A percentile compares a stretch with the other conserved stretches of the same genome.
These are phyloP conservation scores for Periconia macrospinosa DNA, from an alignment of 2,329 filamentous ascomycete genomes.

Conservation along the genomic window DNA sequence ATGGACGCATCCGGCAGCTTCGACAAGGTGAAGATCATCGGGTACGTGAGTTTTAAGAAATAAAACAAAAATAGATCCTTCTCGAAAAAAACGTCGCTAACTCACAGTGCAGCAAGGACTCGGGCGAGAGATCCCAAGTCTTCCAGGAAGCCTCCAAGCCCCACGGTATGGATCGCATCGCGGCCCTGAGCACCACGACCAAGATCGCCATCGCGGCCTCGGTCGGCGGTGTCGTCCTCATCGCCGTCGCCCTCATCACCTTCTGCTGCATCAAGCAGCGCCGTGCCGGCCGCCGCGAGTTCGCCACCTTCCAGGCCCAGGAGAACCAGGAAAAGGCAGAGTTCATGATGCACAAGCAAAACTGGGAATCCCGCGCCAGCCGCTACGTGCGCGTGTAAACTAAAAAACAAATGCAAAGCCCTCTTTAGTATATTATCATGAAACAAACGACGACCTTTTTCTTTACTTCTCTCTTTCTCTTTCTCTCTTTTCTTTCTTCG, in stretches of 20 bases:
- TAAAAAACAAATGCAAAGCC: too few relatives aligned
- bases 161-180: conserved; percentile 40
- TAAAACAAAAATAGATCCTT: not conserved
- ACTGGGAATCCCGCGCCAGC: conserved; percentile 12
- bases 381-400: conserved; percentile 13
- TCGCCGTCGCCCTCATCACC: conserved; percentile 27
- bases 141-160: conserved; percentile 39
- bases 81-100: not conserved
- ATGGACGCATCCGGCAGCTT: conserved; percentile 61
- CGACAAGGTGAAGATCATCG: conserved; percentile 55
- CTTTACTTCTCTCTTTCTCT: too few relatives aligned
- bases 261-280: conserved; percentile 46
- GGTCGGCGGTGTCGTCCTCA: conserved; percentile 26
- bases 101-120: conserved; percentile 13
- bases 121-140: conserved; percentile 43
- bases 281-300: conserved; percentile 38
- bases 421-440: too few relatives aligned
- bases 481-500: too few relatives aligned
- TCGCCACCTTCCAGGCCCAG: conserved; percentile 33
- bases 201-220: conserved; percentile 40
- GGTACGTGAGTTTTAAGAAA: conserved; percentile 34
- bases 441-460: too few relatives aligned
- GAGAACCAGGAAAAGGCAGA: conserved; percentile 43
- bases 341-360: conserved; percentile 33
- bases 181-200: conserved; percentile 33